Evolutionary conservation across 2,329 filamentous ascomycete genomes (phyloP), one percentile per base, ranked within the genome.

Genomic region (Sporothrix schenckii): DNA sequence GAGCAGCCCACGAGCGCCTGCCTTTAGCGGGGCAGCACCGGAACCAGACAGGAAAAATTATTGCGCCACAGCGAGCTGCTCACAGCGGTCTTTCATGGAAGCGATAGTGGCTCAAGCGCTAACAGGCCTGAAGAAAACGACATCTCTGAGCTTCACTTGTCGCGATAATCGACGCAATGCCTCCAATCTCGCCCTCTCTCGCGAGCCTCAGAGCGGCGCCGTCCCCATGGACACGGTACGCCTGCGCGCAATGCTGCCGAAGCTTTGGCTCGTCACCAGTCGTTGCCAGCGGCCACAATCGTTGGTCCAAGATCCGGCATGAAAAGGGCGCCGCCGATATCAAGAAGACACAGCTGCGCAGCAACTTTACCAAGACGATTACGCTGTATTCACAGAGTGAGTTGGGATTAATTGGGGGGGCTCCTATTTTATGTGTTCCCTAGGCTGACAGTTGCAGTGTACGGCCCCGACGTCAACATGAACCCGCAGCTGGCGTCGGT

Each of bases 231-330:
- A 41, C 13, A 6, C 68, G 70, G 27, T 70, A 71, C 4, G 70
- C 84, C 74, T 88, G 85, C 74, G 80, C 79, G 52, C 80, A 79
- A 79, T 87, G 84, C 73, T 77, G 81, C 70, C 85, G 86, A 69
- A 76, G 79, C 49, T 84, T 90, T 72, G 79, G 79, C 69, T 82
- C 82, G 19, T 84, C 82, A 19, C 74, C 83, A 10, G 71, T 76
- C 9, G 77, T 80, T 16, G 80, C 81, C 72, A 89, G 91, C 30
- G 93, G 93, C 16, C 93, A 97, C 81, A 97, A 91, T 80, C 91
- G 93, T 79, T 99, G 95, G 95, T 93, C 93, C 71, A 97, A 95
- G 77, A 98, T 97, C 81, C 92, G 91, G 78, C 95, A 98, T 80
- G 93, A 95, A 80, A 99, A 99, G 80, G 93, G 91, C 67, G 92